Conservation (phyloP, 2,329 filamentous ascomycete genomes). For the Metarhizium guizhouense region DNA sequence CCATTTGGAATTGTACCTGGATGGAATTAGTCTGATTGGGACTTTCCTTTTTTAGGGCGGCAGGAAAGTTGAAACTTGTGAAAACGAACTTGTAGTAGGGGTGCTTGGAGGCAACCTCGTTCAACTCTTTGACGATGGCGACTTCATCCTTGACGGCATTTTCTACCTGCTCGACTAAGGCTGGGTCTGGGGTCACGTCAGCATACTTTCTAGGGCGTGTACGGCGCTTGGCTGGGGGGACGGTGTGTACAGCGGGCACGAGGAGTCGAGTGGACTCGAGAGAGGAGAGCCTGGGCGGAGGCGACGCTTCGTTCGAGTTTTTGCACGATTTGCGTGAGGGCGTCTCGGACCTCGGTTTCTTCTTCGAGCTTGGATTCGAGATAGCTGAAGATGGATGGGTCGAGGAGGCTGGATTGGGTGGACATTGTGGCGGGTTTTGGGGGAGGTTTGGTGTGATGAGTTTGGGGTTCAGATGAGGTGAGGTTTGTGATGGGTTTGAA, state of each 20-base stretch:
- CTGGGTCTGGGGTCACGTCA: constrained; percentile 36
- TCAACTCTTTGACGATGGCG: constrained; percentile 60
- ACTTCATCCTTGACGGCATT: constrained; percentile 65
- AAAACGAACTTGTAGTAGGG: constrained; percentile 83
- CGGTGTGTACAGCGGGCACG: constrained; percentile 39
- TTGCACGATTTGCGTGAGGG: constrained; percentile 73
- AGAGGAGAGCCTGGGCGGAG: constrained; percentile 73
- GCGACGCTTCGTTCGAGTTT: constrained; percentile 76
- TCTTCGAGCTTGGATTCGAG: constrained; percentile 87
- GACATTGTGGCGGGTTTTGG: constrained; percentile 18
- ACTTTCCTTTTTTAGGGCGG: not conserved
- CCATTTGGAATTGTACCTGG: constrained; percentile 77
- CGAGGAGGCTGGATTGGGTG: constrained; percentile 36
- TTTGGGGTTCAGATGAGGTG: not conserved
- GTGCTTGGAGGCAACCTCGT: constrained; percentile 66
- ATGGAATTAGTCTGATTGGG: not conserved
- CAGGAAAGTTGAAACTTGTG: not conserved
- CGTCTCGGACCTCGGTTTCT: constrained; percentile 73
- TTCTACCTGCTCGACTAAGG: constrained; percentile 62
- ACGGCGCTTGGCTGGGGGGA: not conserved
- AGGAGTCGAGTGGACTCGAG: constrained; percentile 82
- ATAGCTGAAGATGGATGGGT: constrained; percentile 76
- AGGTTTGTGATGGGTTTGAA: constrained; percentile 7
- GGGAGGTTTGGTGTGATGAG: not conserved
- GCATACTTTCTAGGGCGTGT: constrained; percentile 1